Evolutionary conservation across 331 rosid species (phyloP), one percentile per base, ranked within the genome.

Genomic region (Rhamnella rubrinervis): DNA sequence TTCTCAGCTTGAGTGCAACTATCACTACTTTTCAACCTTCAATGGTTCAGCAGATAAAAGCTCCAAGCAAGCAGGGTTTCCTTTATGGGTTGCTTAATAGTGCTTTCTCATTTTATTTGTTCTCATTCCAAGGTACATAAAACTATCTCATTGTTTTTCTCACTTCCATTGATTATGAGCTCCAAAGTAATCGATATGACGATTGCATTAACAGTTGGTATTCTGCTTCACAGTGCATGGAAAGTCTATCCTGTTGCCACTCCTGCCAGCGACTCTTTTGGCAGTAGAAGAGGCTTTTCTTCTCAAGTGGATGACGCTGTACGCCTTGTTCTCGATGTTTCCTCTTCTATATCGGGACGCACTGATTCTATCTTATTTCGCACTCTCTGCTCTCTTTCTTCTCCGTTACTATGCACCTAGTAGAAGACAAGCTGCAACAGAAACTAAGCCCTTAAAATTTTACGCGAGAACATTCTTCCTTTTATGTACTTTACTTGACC

Each of bases 241-340:
- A 81, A 95, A 95, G 85, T 95, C 96, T 35, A 89, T 95, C 76
- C 75, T 91, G 78, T 77, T 93, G 58, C 98, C 96, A 57, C 92
- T 91, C 82, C 87, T 93, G 70, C 98, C 98, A 6, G 95, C 89
- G 53, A 93, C 80, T 75, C 85, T 88, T 69, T 78, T 91, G 61
- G 98, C 98, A 56, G 50, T 76, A 67, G 92, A 95, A 81, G 95
- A 87, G 58, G 95, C 98, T 64, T 78, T 81, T 61, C 73, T 85
- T 49, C 75, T 77, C 9, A 60, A 65, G 61, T 89, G 92, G 90
- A 79, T 89, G 71, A 78, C 80, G 39, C 84, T 80, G 63, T 78
- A 71, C 6, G 90, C 91, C 59, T 74, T 87, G 89, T 85, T 89
- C 76, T 95, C 98, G 14, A 85, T 91, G 93, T 86, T 95, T 63